Conservation (phyloP, 2,329 filamentous ascomycete genomes). For the Aspergillus sp. region DNA sequence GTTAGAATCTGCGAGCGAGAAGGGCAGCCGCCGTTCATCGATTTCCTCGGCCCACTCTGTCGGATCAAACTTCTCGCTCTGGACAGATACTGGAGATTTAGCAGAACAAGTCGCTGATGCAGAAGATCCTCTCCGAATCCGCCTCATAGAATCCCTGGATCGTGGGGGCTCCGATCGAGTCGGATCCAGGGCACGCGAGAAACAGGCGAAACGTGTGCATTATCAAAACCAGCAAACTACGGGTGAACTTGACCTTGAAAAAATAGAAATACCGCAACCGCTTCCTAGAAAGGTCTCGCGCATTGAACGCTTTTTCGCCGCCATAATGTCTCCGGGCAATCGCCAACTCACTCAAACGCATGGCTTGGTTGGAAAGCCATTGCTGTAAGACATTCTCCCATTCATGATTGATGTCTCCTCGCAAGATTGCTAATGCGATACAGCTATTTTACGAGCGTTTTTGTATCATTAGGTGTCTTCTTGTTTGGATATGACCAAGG, state of each 20-base stretch:
- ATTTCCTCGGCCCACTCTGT: constrained; percentile 50
- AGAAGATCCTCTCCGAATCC: constrained; percentile 75
- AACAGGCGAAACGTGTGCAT: constrained; percentile 65
- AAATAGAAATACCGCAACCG: constrained; percentile 70
- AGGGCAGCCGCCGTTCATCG: constrained; percentile 55
- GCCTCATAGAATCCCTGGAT: constrained; percentile 66
- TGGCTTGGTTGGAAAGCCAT: constrained; percentile 91
- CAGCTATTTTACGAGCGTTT: constrained; percentile 92
- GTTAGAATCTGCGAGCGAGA: constrained; percentile 46
- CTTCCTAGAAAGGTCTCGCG: constrained; percentile 62
- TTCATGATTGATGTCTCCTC: constrained; percentile 5
- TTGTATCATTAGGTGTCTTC: constrained; percentile 63
- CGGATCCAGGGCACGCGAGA: constrained; percentile 33
- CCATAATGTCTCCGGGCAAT: constrained; percentile 81
- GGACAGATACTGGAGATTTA: constrained; percentile 93
- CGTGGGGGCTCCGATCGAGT: constrained; percentile 54
- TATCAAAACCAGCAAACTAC: constrained; percentile 58
- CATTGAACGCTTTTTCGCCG: constrained; percentile 69
- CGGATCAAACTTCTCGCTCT: constrained; percentile 73
- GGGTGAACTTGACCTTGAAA: constrained; percentile 36
- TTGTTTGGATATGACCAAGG: constrained; percentile 66
- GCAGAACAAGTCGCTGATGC: constrained; percentile 84
- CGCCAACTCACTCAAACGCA: constrained; percentile 69
- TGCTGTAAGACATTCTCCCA: constrained; percentile 67
- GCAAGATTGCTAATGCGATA: constrained; percentile 22